Base-by-base conservation (phyloP, 2,329 filamentous ascomycete species). In the Hypocrella siamensis region DNA sequence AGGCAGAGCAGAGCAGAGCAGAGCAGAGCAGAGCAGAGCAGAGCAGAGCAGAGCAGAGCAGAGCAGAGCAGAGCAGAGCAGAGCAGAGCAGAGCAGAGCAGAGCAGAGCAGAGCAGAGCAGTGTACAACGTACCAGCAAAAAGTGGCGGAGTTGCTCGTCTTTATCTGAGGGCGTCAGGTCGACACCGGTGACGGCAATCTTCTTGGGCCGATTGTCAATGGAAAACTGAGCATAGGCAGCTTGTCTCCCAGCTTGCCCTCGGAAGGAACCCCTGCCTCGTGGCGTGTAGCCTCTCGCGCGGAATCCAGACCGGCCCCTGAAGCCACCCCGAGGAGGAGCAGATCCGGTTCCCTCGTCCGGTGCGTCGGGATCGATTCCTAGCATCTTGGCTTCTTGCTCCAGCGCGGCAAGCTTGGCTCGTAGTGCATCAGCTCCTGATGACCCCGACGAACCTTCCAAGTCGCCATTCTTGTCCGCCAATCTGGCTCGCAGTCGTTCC, bases 131-230 rank as follows among this genome's bases (percentile, higher is more conserved):
- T 58, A 79, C 75, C 39, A 83, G 61, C 16, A 88, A 65, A 51
- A 79, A 77, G 44, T 82, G 75, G 38, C 79, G 64, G 27, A 88
- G 57, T 18, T 65, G 63, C 52, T 85, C 80, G 40, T 85, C 75
- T 44, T 70, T 71, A 19, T 67, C 66, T 2, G 67, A 47, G 11
- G 61, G 61, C 4, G 74, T 72, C 46, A 77, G 74, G 51, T 75
- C 73, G 9, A 72, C 65, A 3, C 73, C 77, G 6, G 63, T 62
- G 17, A 88, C 55, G 5, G 68, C 65, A 8, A 90, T 59, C 38
- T 66, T 75, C 48, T 70, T 79, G 0, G 82, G 76, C 28, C 82
- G 65, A 48, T 86, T 85, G 46, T 90, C 82, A 16, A 90, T 61
- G 14, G 77, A 76, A 41, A 76, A 79, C 19, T 66, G 63, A 4